Evolutionary conservation across 257 asterid genomes (phyloP).

Genomic region (Capsicum baccatum): DNA sequence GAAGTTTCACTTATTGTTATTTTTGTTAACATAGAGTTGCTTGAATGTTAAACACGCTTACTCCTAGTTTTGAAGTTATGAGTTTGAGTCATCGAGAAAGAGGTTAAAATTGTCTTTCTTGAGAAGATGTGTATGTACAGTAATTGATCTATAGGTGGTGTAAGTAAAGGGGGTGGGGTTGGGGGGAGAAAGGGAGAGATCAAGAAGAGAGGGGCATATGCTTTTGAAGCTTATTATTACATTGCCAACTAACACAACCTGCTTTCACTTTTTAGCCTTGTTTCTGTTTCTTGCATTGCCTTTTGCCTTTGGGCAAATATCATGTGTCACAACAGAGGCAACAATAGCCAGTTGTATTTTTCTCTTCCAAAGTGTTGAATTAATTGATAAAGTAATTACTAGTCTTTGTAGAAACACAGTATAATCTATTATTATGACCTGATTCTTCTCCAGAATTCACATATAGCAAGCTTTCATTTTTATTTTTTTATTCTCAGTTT

Average conservation of each 20-base stretch:
- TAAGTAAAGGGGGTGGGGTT: constrained; percentile 26
- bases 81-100: too few species aligned
- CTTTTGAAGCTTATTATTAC: constrained; percentile 64
- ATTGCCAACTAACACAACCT: constrained; percentile 43
- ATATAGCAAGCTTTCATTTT: too few species aligned
- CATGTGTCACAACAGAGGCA: constrained; percentile 44
- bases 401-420: too few species aligned
- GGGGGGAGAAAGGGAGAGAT: constrained; percentile 37
- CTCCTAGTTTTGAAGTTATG: too few species aligned
- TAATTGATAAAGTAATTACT: too few species aligned
- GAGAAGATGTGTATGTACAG: constrained; percentile 28
- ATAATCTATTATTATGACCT: too few species aligned
- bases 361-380: neutral
- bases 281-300: constrained; percentile 60
- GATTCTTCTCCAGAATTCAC: too few species aligned
- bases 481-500: neutral
- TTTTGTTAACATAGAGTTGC: too few species aligned
- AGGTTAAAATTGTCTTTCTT: neutral
- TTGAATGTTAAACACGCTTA: too few species aligned
- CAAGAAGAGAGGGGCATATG: constrained; percentile 48
- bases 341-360: constrained; percentile 48
- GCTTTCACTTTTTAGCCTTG: constrained; percentile 56
- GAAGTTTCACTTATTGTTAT: constrained; percentile 24
- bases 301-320: constrained; percentile 39
- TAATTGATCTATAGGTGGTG: constrained; percentile 36